These are phyloP conservation scores for Gentiana dahurica DNA, from an alignment of 257 asterid species.

Conservation along the genomic window DNA sequence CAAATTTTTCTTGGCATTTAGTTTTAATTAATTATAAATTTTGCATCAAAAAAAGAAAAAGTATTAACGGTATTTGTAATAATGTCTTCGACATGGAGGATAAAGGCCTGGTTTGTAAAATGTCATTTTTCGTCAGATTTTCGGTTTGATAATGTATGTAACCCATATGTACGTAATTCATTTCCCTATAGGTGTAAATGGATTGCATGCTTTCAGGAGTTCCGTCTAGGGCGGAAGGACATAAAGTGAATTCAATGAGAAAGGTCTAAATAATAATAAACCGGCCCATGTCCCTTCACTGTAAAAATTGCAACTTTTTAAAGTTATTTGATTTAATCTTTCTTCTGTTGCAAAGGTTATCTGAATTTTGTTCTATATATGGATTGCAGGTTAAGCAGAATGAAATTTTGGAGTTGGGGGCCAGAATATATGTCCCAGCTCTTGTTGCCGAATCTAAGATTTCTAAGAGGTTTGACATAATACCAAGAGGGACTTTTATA, in stretches of 20 bases:
- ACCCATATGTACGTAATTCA: neutral
- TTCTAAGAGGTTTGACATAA: conserved; percentile 75
- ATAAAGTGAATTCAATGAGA: conserved; percentile 27
- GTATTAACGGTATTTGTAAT: too few species aligned
- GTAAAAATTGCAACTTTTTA: too few species aligned
- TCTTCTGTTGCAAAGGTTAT: too few species aligned
- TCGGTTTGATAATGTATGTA: neutral
- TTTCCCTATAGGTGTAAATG: conserved; percentile 42
- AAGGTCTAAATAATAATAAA: conserved; percentile 31
- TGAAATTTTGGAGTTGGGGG: conserved; percentile 62
- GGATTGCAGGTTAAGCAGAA: conserved; percentile 51
- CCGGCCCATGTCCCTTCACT: too few species aligned
- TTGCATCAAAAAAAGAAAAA: too few species aligned
- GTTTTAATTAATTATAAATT: too few species aligned
- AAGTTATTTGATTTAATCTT: too few species aligned
- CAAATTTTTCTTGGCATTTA: too few species aligned
- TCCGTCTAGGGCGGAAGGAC: conserved; percentile 14
- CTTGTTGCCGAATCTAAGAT: conserved; percentile 64
- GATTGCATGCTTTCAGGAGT: conserved; percentile 28
- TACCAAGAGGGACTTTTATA: conserved; percentile 69
- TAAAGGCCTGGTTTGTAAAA: conserved; percentile 59
- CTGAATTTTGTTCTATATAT: neutral
- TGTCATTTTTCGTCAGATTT: neutral
- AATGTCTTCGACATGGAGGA: neutral
- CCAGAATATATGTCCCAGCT: conserved; percentile 57